Evolutionary conservation across 2,329 filamentous ascomycete genomes (phyloP), one percentile per base, ranked within the genome.

Genomic region (Fusarium camptoceras): DNA sequence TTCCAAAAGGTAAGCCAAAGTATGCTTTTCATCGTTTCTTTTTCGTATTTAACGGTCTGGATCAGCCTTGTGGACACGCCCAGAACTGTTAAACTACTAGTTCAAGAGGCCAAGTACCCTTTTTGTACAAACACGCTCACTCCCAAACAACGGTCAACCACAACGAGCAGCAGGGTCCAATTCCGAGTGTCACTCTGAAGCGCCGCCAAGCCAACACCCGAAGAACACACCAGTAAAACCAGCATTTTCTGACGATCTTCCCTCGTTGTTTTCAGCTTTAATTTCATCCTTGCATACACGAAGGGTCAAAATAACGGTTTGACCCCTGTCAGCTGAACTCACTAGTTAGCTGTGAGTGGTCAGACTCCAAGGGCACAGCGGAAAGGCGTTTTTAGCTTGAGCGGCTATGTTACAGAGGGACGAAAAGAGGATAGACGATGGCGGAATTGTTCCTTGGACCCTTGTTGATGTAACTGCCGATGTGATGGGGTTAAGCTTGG

Each of bases 321-420:
- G 43, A 55, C 41, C 62, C 58, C 59, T 39, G 67, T 50, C 53
- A 60, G 68, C 67, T 71, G 68, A 71, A 71, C 59, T 60, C 46
- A 53, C 59, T 56, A 25, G 43, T 15, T 2, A 28, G 20, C 25
- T 24, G 30, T 64, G 57, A 70, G 28, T 70, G 62, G 67, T 41
- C 46, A 27, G 28, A 37, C 4, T 11, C 15, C 3, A 15, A n/a
- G 25, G 15, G 14, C 1, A 24, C 28, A 34, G 14, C 31, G 20
- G 20, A 42, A 47, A 44, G 24, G 48, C 53, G 61, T 55, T 47
- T 34, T 68, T 66, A 70, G 67, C 41, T 42, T 44, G 30, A 51
- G 56, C 66, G 65, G 37, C 60, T 66, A 59, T 34, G 55, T 56
- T 50, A 56, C 31, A 54, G 22, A 55, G 18, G 8, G 12, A 44